Conservation (phyloP, 306 rosid genomes). For the Begonia fuchsioides region DNA sequence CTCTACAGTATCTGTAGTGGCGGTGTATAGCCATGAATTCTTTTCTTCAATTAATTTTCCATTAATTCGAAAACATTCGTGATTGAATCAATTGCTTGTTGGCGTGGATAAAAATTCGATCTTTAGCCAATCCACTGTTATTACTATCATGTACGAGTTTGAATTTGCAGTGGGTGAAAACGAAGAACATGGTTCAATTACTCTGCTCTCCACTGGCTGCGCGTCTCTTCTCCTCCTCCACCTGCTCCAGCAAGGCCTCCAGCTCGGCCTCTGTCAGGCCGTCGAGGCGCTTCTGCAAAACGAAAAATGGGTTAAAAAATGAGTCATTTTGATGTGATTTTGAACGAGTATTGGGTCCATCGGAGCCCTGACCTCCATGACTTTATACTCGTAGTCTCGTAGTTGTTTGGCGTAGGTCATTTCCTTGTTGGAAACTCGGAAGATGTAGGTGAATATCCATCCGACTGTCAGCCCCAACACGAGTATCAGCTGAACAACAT, state of each 20-base stretch:
- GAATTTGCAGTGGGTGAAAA: background rate
- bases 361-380: constrained; percentile 58
- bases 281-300: constrained; percentile 77
- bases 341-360: background rate
- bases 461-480: constrained; percentile 90
- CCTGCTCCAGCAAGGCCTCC: constrained; percentile 70
- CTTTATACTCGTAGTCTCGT: constrained; percentile 83
- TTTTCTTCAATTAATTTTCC: no score
- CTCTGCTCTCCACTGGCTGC: constrained; percentile 28
- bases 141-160: no score
- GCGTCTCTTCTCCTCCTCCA: constrained; percentile 87
- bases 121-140: no score
- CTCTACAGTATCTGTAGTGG: constrained; percentile 75
- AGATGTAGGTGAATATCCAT: constrained; percentile 87
- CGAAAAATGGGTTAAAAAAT: no score
- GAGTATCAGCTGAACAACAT: constrained; percentile 83
- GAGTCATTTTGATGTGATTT: background rate
- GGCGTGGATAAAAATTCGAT: no score
- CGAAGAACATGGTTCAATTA: constrained; percentile 20
- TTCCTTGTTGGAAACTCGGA: constrained; percentile 93
- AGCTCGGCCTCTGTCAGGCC: constrained; percentile 93
- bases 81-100: no score
- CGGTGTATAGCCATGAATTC: constrained; percentile 12
- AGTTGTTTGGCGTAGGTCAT: constrained; percentile 95
- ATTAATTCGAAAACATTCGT: no score